Evolutionary conservation across 2,329 filamentous ascomycete genomes (phyloP), one percentile per base, ranked within the genome.

Genomic region (Gaeumannomyces tritici): DNA sequence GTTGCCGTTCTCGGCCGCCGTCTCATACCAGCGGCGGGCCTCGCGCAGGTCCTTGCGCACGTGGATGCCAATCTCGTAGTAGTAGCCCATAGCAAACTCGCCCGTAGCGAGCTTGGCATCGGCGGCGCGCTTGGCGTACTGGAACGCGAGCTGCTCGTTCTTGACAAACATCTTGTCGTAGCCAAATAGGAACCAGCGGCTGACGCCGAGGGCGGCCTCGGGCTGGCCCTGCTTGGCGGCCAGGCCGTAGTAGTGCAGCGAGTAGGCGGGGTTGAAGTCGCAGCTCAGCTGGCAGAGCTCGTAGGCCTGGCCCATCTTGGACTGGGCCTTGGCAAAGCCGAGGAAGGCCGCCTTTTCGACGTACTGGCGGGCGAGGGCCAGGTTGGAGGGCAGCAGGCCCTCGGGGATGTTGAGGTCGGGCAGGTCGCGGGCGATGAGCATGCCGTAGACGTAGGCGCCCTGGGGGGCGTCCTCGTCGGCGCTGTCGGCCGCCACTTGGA

Each of bases 141-240:
- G 89, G 75, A 90, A 99, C 8, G 95, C 93, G 59, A 98, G 78
- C 72, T 93, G 89, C 75, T 99, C 95, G 70, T 97, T 98, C 81
- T 98, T 98, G 64, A 90, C 85, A 71, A 99, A 97, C 8, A 96
- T 82, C 27, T 89, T 89, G 67, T 98, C 93, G 67, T 95, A 93
- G 3, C 95, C 95, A 70, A 96, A 98, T 31, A 99, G 81, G 72
- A 98, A 99, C 95, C 95, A 99, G 75, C 96, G 95, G 75, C 93
- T 98, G 65, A 99, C 92, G 31, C 93, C 92, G 76, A 99, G 89
- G 64, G 96, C 92, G 0, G 93, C 95, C 73, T 99, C 95, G 0
- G 92, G 82, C 69, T 98, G 92, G 24, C 93, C 93, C 76, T 98
- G 95, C 66, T 90, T 88, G 15, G 95, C 90, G 27, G 95, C 93